Evolutionary conservation across 768 basidiomycete species (phyloP).

Genomic region (Termitomyces sp.): DNA sequence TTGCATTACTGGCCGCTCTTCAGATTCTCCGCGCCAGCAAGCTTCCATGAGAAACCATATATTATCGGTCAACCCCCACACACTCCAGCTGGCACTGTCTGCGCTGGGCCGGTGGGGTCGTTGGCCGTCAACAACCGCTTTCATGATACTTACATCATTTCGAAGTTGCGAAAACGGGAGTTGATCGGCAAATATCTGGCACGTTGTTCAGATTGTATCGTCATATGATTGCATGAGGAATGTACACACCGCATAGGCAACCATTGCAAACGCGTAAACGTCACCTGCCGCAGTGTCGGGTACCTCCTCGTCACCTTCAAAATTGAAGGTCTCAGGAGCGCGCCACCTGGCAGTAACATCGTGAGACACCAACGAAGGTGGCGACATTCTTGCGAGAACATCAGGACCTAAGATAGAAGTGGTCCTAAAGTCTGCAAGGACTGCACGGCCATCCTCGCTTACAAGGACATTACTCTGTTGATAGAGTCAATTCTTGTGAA

Average conservation of each 20-base stretch:
- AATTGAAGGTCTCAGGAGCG: conserved; percentile 1
- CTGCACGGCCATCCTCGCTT: neutral
- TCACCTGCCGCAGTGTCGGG: neutral
- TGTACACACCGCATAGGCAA: neutral
- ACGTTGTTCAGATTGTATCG: neutral
- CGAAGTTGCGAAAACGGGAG: neutral
- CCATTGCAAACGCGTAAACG: neutral
- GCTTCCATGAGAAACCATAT: neutral
- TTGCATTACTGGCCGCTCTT: neutral
- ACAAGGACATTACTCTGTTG: neutral
- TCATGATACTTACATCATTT: neutral
- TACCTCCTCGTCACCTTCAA: neutral
- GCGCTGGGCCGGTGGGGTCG: neutral
- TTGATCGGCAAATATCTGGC: neutral
- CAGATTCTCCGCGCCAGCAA: neutral
- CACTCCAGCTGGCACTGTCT: neutral
- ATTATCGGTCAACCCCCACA: neutral
- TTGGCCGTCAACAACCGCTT: neutral
- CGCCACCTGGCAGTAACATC: neutral
- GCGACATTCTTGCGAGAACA: neutral
- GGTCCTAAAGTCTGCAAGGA: neutral
- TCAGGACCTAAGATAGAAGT: neutral
- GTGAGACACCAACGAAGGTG: neutral
- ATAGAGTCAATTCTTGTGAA: neutral
- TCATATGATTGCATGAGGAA: neutral